Conservation (phyloP, 345 rosid genomes). For the Trapa bicornis region DNA sequence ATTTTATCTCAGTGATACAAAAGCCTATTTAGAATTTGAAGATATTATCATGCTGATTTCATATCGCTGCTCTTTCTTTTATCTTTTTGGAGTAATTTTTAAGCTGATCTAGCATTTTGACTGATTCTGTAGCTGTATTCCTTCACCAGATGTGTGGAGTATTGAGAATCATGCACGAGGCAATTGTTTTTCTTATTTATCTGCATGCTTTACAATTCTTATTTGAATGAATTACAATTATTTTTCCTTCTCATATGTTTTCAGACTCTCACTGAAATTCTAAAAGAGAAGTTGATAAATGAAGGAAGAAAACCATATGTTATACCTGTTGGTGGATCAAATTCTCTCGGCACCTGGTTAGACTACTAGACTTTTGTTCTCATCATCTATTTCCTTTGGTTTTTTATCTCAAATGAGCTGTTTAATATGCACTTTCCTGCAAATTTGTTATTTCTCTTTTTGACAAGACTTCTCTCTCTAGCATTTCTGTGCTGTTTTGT, state of each 20-base stretch:
- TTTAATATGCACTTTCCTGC: not conserved
- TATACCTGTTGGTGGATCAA: constrained; percentile 92
- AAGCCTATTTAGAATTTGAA: not conserved
- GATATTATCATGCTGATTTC: not conserved
- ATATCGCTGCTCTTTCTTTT: not conserved
- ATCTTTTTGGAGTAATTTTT: not conserved
- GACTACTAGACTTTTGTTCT: constrained; percentile 9
- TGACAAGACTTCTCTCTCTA: not conserved
- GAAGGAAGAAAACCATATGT: constrained; percentile 86
- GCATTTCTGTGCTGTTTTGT: not conserved
- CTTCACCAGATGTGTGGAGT: no score
- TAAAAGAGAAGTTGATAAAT: constrained; percentile 64
- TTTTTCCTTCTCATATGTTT: constrained; percentile 10
- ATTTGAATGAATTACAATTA: not conserved
- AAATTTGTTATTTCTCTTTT: not conserved
- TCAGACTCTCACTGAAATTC: constrained; percentile 55
- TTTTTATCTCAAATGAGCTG: not conserved
- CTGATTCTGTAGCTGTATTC: no score
- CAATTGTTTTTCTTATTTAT: no score
- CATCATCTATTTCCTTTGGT: not conserved
- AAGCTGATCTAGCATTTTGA: no score
- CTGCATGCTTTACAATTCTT: no score
- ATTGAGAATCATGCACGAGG: no score
- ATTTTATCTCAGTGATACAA: not conserved
- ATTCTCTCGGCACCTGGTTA: constrained; percentile 92